Percentiles rank a stretch among this genome's conserved stretches.
Evolutionary conservation across 495 filamentous ascomycete genomes (phyloP).

Genomic region (Aspergillus campestris): DNA sequence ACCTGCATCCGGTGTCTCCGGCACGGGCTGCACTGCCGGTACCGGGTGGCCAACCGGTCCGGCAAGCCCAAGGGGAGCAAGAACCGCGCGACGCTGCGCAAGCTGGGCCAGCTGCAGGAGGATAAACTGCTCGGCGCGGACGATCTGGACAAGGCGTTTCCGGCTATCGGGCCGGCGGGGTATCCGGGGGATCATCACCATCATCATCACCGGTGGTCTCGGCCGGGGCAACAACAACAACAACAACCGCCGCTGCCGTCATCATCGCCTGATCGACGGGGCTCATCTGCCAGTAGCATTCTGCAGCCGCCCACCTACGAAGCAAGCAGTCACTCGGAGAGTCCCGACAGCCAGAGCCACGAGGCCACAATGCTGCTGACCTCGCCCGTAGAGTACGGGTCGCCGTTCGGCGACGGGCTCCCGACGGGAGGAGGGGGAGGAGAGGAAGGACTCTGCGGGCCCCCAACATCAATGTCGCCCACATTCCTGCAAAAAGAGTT

Average conservation of each 20-base stretch:
- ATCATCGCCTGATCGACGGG: neutral
- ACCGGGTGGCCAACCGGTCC: slow-evolving; percentile 38
- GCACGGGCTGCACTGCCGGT: slow-evolving; percentile 37
- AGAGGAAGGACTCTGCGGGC: slow-evolving; percentile 1
- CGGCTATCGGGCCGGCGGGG: neutral
- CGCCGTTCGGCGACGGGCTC: slow-evolving; percentile 2
- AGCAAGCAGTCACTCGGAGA: slow-evolving; percentile 6
- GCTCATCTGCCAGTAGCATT: neutral
- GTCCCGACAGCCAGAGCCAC: slow-evolving; percentile 10
- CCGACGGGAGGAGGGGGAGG: neutral
- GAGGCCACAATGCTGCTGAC: slow-evolving; percentile 4
- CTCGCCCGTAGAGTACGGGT: slow-evolving; percentile 6
- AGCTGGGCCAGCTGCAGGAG: slow-evolving; percentile 34
- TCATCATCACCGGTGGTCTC: too few species aligned
- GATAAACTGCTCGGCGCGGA: slow-evolving; percentile 14
- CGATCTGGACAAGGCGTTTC: neutral
- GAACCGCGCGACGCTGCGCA: slow-evolving; percentile 36
- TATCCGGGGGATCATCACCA: too few species aligned
- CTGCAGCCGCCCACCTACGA: slow-evolving; percentile 2
- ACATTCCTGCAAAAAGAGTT: slow-evolving; percentile 26
- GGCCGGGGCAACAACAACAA: too few species aligned
- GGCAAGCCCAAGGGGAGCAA: slow-evolving; percentile 43
- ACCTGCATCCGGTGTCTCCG: slow-evolving; percentile 37
- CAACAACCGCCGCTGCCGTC: too few species aligned
- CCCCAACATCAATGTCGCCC: slow-evolving; percentile 28